Conservation (phyloP, 2,329 filamentous ascomycete species). For the Didymella exigua region DNA sequence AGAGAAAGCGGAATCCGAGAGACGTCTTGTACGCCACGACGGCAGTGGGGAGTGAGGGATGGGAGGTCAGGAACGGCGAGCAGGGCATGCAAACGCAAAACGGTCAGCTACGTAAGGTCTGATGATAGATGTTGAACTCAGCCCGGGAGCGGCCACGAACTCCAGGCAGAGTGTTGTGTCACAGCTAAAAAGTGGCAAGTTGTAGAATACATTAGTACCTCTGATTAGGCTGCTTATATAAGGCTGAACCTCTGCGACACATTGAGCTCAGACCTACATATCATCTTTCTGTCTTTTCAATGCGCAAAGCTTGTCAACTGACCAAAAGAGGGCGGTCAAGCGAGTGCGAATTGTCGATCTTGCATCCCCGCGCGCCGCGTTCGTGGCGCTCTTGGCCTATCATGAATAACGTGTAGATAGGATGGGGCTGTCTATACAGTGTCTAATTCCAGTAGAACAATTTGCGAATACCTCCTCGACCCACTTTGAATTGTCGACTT, state of each 20-base stretch:
- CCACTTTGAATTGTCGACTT: neutral
- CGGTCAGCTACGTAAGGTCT: neutral
- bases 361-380: neutral
- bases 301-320: neutral
- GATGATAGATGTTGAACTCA: no score
- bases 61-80: constrained; percentile 4
- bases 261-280: no score
- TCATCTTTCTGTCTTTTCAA: no score
- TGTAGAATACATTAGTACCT: no score
- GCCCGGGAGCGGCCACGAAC: no score
- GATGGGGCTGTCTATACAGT: neutral
- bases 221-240: no score
- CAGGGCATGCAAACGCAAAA: constrained; percentile 1
- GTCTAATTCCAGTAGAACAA: neutral
- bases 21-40: constrained; percentile 29
- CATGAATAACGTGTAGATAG: neutral
- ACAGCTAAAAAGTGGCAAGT: no score
- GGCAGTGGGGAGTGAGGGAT: constrained; percentile 28
- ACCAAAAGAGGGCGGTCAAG: neutral
- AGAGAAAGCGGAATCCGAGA: constrained; percentile 30
- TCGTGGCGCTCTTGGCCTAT: constrained; percentile 6
- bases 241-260: no score
- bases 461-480: neutral
- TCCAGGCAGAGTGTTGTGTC: no score
- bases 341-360: neutral